Conservation (phyloP, 305 asterid genomes). For the Coffea humblotiana region DNA sequence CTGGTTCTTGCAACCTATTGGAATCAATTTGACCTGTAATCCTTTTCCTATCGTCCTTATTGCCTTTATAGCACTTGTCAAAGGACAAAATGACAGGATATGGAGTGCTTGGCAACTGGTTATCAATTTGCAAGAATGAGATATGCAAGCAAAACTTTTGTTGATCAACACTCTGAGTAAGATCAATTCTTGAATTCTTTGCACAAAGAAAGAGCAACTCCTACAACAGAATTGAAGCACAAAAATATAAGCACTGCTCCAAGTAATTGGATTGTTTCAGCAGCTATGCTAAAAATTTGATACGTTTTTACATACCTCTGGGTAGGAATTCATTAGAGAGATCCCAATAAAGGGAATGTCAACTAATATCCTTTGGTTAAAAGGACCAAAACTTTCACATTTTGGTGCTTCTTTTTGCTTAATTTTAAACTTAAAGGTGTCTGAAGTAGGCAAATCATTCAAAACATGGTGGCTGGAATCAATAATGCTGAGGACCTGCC, state of each 20-base stretch:
- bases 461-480: constrained; percentile 82
- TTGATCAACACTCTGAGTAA: constrained; percentile 76
- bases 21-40: constrained; percentile 44
- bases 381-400: constrained; percentile 46
- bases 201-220: constrained; percentile 91
- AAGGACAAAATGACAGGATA: constrained; percentile 91
- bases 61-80: constrained; percentile 57
- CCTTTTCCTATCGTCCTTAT: constrained; percentile 44
- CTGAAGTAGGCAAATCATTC: constrained; percentile 65
- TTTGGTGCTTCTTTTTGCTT: constrained; percentile 52
- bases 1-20: constrained; percentile 62
- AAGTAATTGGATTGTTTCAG: not conserved
- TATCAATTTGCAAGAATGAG: constrained; percentile 81
- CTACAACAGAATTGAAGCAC: constrained; percentile 47
- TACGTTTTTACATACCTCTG: constrained; percentile 61
- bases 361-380: constrained; percentile 64
- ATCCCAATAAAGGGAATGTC: constrained; percentile 86
- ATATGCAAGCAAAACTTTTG: constrained; percentile 78
- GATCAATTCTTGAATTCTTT: constrained; percentile 57
- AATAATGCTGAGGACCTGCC: constrained; percentile 87
- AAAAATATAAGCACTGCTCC: constrained; percentile 16
- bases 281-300: not conserved
- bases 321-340: constrained; percentile 79
- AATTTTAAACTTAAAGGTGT: constrained; percentile 50
- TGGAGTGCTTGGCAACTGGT: constrained; percentile 71